Conservation (phyloP, 164 flowering plant species). For the Dillenia turbinata region DNA sequence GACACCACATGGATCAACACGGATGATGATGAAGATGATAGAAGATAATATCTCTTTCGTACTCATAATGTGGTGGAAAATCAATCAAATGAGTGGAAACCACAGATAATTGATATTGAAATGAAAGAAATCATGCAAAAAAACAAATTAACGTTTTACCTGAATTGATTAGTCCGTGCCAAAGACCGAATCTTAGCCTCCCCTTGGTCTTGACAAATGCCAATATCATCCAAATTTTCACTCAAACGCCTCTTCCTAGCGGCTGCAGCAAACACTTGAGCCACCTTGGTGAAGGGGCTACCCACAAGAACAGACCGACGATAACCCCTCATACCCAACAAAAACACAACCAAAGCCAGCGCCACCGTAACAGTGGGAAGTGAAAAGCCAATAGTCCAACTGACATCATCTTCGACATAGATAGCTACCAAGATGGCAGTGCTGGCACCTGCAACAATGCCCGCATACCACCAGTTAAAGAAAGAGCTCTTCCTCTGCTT, state of each 20-base stretch:
- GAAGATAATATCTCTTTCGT: too few species aligned
- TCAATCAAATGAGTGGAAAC: too few species aligned
- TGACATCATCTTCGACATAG: conserved; percentile 47
- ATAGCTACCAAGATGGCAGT: conserved; percentile 29
- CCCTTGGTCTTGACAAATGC: conserved; percentile 2
- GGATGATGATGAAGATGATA: too few species aligned
- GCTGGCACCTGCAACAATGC: conserved; percentile 34
- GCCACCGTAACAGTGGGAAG: conserved; percentile 28
- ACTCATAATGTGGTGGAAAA: too few species aligned
- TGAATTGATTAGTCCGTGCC: neutral
- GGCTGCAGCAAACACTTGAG: conserved; percentile 2
- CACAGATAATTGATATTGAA: neutral
- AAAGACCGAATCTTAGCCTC: neutral
- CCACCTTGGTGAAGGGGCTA: neutral
- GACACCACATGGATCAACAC: too few species aligned
- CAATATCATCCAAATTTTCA: conserved; percentile 6
- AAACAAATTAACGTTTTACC: neutral
- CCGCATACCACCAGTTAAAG: conserved; percentile 73
- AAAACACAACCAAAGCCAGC: conserved; percentile 28
- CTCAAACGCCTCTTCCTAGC: conserved; percentile 4
- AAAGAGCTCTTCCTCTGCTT: conserved; percentile 48
- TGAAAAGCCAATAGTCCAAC: conserved; percentile 46
- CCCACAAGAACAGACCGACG: conserved; percentile 15
- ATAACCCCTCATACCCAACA: conserved; percentile 39
- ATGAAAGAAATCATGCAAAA: neutral